phyloP scores from a whole-genome alignment of 768 basidiomycete genomes.

The Sporobolomyces roseus region DNA sequence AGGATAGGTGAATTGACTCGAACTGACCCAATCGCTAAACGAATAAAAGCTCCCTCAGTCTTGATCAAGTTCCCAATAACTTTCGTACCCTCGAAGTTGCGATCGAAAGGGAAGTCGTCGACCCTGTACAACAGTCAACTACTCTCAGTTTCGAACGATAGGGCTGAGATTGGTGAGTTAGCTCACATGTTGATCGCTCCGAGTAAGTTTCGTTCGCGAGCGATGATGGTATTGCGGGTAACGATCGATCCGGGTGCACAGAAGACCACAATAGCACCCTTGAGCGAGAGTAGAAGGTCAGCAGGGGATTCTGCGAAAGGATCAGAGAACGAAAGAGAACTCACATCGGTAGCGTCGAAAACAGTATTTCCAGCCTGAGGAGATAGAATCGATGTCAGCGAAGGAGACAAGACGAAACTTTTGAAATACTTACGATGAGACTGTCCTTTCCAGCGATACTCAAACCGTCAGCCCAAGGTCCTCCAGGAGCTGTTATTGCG shows the following conservation, averaged over 20 bases:
- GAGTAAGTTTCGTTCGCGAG: slow-evolving; percentile 48
- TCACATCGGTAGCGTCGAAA: slow-evolving; percentile 51
- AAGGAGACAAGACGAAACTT: no score
- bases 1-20: neutral
- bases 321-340: slow-evolving; percentile 37
- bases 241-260: slow-evolving; percentile 52
- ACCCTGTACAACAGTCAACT: slow-evolving; percentile 42
- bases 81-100: slow-evolving; percentile 49
- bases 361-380: slow-evolving; percentile 46
- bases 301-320: neutral
- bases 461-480: slow-evolving; percentile 52
- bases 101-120: slow-evolving; percentile 51
- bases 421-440: slow-evolving; percentile 46
- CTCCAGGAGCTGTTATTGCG: slow-evolving; percentile 47
- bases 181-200: slow-evolving; percentile 49
- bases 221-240: slow-evolving; percentile 49
- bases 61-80: slow-evolving; percentile 50
- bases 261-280: slow-evolving; percentile 46
- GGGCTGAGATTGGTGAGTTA: neutral
- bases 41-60: slow-evolving; percentile 49
- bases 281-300: no score
- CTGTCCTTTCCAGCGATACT: slow-evolving; percentile 51
- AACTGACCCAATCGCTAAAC: slow-evolving; percentile 49
- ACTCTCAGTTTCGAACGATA: neutral
- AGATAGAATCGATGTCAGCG: neutral